Evolutionary conservation across 257 asterid genomes (phyloP), one percentile per base, ranked within the genome.

Genomic region (Agastache rugosa): DNA sequence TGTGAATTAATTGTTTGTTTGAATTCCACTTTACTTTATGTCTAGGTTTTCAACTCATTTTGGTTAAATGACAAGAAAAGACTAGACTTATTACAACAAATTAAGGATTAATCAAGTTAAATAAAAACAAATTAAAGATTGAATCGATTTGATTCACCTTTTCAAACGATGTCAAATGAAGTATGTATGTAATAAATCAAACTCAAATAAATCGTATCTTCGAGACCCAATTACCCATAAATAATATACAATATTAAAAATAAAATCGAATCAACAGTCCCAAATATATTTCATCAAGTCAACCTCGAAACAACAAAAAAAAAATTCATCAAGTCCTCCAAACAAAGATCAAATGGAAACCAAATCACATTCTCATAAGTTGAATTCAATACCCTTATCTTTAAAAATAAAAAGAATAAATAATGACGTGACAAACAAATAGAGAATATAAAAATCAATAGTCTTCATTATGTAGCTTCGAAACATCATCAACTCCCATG

Each of bases 401-500:
- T 59, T 27, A 8, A 6, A 6, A 35, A 15, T 25, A 16, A 45
- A 45, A 23, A 23, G 22, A 7, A 29, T 42, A 14, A 6, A 41
- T 5, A 64, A 62, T 17, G 51, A 1, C 19, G 51, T 39, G 20
- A 19, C 37, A 64, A 11, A 0, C 11, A 20, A 41, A 20, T 41
- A 7, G 17, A 20, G 54, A 25, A 25, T 22, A 12, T 17, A 67
- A 71, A 61, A 60, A 25, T 68, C 39, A 73, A 42, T 70, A 17
- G 48, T 19, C 14, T 45, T 29, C 59, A 53, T 31, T 25, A 10
- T 69, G 78, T 59, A 29, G 44, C 19, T 11, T 45, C 37, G 37
- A 61, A 20, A 68, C 83, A 47, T 71, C 83, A 70, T 29, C 68
- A 74, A 86, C 71, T 42, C 93, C 91, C 22, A 79, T 77, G 75